These are phyloP conservation scores for Lagenaria siceraria DNA, from an alignment of 306 rosid genomes.

Conservation along the genomic window DNA sequence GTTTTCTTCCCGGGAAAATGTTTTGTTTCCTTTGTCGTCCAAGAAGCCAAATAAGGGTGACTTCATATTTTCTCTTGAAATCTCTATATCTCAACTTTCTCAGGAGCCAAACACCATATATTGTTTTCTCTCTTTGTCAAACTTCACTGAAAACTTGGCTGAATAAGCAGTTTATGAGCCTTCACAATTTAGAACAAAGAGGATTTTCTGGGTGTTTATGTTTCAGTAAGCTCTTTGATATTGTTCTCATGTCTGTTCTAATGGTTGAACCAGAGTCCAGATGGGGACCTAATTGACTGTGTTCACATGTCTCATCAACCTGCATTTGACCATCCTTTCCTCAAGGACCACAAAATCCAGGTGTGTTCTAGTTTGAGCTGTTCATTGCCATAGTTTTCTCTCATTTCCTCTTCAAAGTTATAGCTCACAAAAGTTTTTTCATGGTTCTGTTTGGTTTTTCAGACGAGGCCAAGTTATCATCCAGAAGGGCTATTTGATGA, in stretches of 20 bases:
- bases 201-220: not conserved
- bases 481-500: conserved; percentile 80
- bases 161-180: not conserved
- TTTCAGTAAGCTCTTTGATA: not conserved
- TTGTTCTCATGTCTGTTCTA: not conserved
- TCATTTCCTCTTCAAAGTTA: not conserved
- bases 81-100: not conserved
- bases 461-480: conserved; percentile 77
- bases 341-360: conserved; percentile 82
- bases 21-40: not conserved
- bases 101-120: not conserved
- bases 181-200: conserved; percentile 7
- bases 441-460: conserved; percentile 6
- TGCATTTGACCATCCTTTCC: conserved; percentile 93
- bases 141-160: not conserved
- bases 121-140: not conserved
- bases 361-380: not conserved
- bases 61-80: not conserved
- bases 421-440: not conserved
- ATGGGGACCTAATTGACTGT: conserved; percentile 90
- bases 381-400: not conserved
- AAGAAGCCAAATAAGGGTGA: too few relatives aligned
- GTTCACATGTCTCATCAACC: conserved; percentile 76
- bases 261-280: conserved; percentile 71
- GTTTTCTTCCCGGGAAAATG: too few relatives aligned